Evolutionary conservation across 495 filamentous ascomycete species (phyloP).

Genomic region (Lasiosphaeriaceae sp.): DNA sequence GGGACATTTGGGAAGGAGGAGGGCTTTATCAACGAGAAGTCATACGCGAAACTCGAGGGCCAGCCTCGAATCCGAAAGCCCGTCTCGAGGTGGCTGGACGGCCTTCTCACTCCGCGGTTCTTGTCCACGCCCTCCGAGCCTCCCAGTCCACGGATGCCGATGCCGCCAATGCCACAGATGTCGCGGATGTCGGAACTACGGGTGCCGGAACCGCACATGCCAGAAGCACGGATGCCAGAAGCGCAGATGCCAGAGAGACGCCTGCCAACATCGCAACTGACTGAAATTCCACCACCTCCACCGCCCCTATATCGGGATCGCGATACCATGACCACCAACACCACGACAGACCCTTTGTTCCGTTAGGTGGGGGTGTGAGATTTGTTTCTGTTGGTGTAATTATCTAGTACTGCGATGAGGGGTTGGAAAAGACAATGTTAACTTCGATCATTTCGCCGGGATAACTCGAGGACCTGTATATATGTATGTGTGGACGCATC

Average conservation of each 20-base stretch:
- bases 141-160: neutral
- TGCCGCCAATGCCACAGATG: neutral
- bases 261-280: neutral
- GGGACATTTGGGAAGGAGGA: neutral
- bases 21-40: neutral
- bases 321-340: neutral
- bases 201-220: neutral
- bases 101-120: neutral
- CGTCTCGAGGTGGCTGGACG: neutral
- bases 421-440: too few relatives aligned
- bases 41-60: neutral
- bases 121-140: neutral
- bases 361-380: too few relatives aligned
- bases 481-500: too few relatives aligned
- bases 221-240: neutral
- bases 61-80: neutral
- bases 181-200: too few relatives aligned
- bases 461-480: too few relatives aligned
- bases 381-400: too few relatives aligned
- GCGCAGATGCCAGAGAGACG: neutral
- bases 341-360: neutral
- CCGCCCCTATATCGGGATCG: neutral
- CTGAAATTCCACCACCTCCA: neutral
- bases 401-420: too few relatives aligned
- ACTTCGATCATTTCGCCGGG: too few relatives aligned